phyloP scores from a whole-genome alignment of 257 asterid genomes.

The Fraxinus americana region DNA sequence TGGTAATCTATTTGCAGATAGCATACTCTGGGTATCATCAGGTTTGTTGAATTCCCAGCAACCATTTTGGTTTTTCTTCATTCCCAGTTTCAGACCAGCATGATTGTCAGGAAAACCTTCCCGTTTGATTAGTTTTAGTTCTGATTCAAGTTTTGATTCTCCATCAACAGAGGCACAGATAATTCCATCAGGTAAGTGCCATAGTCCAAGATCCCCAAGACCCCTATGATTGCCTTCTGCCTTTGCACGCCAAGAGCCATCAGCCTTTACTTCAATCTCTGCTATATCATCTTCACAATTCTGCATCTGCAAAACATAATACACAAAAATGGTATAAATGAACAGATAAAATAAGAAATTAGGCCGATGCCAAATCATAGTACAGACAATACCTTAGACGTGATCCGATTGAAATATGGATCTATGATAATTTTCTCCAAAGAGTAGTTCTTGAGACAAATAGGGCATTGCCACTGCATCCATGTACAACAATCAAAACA shows the following conservation, averaged over 20 bases:
- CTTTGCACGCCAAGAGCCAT: constrained; percentile 98
- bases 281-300: constrained; percentile 79
- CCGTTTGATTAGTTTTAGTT: constrained; percentile 60
- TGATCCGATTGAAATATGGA: constrained; percentile 82
- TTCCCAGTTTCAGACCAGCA: constrained; percentile 69
- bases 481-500: constrained; percentile 32
- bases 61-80: constrained; percentile 66
- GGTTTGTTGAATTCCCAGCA: constrained; percentile 76
- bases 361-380: neutral
- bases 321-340: constrained; percentile 6
- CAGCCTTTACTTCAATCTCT: constrained; percentile 94
- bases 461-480: constrained; percentile 98
- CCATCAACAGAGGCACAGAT: constrained; percentile 45
- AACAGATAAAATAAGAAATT: constrained; percentile 15
- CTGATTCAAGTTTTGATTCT: constrained; percentile 70
- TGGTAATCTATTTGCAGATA: constrained; percentile 45
- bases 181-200: constrained; percentile 91
- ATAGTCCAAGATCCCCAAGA: constrained; percentile 82
- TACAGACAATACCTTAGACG: constrained; percentile 62
- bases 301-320: constrained; percentile 54
- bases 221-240: constrained; percentile 68
- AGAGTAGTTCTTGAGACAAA: constrained; percentile 88
- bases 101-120: constrained; percentile 77
- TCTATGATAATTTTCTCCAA: constrained; percentile 85
- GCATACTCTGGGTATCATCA: constrained; percentile 47